Evolutionary conservation across 78 protist species (phyloP), one percentile per base, ranked within the genome.

Genomic region (Chrysochromulina parva): DNA sequence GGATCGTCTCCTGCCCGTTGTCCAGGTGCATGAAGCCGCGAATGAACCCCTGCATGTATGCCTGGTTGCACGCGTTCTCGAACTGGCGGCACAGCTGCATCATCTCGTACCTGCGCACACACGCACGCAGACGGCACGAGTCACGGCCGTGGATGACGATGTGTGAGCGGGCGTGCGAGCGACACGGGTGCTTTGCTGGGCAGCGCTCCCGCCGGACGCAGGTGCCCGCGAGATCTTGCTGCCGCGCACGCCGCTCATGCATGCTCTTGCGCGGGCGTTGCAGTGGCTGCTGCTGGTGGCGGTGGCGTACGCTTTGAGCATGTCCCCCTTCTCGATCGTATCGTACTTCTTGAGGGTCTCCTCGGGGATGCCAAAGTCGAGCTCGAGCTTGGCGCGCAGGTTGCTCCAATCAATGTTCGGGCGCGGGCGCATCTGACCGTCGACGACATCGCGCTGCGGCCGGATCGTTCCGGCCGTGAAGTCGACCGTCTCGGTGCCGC

Each of bases 1-100:
- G 91, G 69, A 88, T 71, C 28, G 91, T 24, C 85, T 88, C 91
- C 85, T 88, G 91, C 26, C 91, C 91, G 91, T 88, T 88, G 91
- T 88, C 91, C 52, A 88, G 65, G 69, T 88, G 91, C 91, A 88
- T 88, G 85, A 88, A 88, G 54, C 91, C 91, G 53, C 91, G 82
- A 69, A 88, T 88, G 71, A 53, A 10, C 1, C 91, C 91, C 91
- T 85, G 89, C 74, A 55, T 38, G 57, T 38, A 78, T 50, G 71
- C 67, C 69, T 88, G 91, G 91, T 88, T 88, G 91, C 91, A 88
- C 14, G 85, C 91, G 53, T 74, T 88, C 91, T 88, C 91, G 67
- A 88, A 88, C 85, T 88, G 91, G 85, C 91, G 91, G 73, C 84
- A 88, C 22, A 88, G 85, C 73, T 54, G 84, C 91, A 88, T 88